Evolutionary conservation across 2,329 filamentous ascomycete genomes (phyloP).

Genomic region (Botrytis deweyae): DNA sequence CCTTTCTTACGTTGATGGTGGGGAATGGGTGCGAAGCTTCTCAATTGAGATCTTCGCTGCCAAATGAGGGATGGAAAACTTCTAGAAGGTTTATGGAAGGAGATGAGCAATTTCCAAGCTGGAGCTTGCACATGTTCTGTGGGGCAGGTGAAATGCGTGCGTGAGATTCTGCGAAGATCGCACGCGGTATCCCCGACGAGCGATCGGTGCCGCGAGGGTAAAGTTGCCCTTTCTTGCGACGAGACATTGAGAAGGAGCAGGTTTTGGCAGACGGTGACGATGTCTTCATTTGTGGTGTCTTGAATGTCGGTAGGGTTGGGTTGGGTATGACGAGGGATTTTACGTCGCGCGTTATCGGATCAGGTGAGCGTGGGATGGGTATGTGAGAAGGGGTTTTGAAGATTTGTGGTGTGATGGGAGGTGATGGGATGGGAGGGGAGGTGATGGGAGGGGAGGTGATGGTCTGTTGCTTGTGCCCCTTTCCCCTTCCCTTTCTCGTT

Average conservation of each 20-base stretch:
- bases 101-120: conserved; percentile 18
- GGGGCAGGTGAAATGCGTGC: conserved; percentile 3
- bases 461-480: background rate
- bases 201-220: background rate
- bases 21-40: background rate
- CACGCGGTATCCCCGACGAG: background rate
- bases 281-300: background rate
- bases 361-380: background rate
- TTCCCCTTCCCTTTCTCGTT: background rate
- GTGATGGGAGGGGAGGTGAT: background rate
- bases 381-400: background rate
- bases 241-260: background rate
- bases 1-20: background rate
- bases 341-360: background rate
- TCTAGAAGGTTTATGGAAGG: conserved; percentile 16
- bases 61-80: background rate
- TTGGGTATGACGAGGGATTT: background rate
- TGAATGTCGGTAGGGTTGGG: background rate
- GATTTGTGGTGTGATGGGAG: background rate
- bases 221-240: background rate
- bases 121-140: background rate
- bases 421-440: background rate
- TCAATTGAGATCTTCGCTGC: background rate
- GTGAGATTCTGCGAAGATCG: conserved; percentile 1
- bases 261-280: background rate